Evolutionary conservation across 208 protist genomes (phyloP).

Genomic region (Trypanosoma brucei): DNA sequence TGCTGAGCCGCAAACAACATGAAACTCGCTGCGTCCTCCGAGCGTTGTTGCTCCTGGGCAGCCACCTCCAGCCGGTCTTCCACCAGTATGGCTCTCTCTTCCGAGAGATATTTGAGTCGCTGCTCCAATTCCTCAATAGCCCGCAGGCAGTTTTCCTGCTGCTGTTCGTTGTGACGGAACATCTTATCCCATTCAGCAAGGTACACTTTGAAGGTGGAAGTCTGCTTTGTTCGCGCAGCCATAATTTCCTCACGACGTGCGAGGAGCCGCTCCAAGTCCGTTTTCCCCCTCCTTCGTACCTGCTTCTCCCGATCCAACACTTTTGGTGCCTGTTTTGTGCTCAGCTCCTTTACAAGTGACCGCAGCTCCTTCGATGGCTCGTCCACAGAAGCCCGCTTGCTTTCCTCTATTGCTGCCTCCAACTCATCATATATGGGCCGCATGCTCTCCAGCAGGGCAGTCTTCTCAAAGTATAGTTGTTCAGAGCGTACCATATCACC

Average conservation of each 20-base stretch:
- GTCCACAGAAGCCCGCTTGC: conserved; percentile 27
- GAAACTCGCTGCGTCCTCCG: conserved; percentile 52
- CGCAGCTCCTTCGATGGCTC: conserved; percentile 25
- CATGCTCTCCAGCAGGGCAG: conserved; percentile 64
- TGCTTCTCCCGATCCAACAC: conserved; percentile 19
- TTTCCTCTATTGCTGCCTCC: conserved; percentile 36
- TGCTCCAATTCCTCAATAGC: conserved; percentile 74
- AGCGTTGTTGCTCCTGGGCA: conserved; percentile 41
- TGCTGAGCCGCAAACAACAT: conserved; percentile 42
- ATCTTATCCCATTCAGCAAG: conserved; percentile 37
- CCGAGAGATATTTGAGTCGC: conserved; percentile 38
- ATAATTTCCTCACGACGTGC: conserved; percentile 27
- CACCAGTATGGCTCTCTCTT: conserved; percentile 45
- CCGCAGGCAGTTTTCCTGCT: conserved; percentile 53
- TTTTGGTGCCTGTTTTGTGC: conserved; percentile 2
- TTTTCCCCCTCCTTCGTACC: conserved; percentile 14
- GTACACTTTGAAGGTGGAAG: conserved; percentile 31
- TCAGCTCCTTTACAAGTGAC: conserved; percentile 25
- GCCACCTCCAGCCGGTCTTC: conserved; percentile 49
- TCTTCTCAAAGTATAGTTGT: conserved; percentile 75
- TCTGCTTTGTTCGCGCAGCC: conserved; percentile 29
- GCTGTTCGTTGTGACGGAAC: conserved; percentile 53
- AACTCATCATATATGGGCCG: conserved; percentile 47
- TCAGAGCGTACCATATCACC: conserved; percentile 82
- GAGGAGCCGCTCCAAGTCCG: conserved; percentile 40